Evolutionary conservation across 176 grass and related monocot species (phyloP).

Genomic region (Metroxylon sagu): DNA sequence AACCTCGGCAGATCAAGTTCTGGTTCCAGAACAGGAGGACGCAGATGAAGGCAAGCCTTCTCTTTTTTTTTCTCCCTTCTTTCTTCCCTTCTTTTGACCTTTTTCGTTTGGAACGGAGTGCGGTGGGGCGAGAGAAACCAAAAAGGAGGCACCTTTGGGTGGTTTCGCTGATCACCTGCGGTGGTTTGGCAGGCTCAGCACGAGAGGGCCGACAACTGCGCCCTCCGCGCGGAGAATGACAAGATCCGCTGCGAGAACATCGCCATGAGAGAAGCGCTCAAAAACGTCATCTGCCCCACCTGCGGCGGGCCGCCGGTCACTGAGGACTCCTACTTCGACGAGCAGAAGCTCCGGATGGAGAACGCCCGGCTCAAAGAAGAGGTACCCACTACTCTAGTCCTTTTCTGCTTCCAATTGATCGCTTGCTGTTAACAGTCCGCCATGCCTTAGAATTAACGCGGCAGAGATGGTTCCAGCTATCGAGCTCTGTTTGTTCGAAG

Average conservation of each 20-base stretch:
- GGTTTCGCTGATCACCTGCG: not conserved
- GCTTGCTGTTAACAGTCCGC: too few relatives aligned
- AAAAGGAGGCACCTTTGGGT: constrained; percentile 9
- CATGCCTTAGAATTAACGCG: too few relatives aligned
- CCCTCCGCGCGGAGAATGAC: constrained; percentile 82
- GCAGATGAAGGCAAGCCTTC: constrained; percentile 77
- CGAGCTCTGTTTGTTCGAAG: too few relatives aligned
- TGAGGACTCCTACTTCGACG: constrained; percentile 85
- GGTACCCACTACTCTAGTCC: constrained; percentile 14
- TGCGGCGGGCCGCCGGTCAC: constrained; percentile 63
- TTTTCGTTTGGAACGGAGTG: constrained; percentile 17
- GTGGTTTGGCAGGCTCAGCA: constrained; percentile 52
- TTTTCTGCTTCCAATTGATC: not conserved
- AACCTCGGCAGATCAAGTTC: constrained; percentile 98
- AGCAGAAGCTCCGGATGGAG: constrained; percentile 95
- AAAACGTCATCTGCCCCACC: constrained; percentile 80
- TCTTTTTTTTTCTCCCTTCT: not conserved
- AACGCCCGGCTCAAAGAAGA: constrained; percentile 86
- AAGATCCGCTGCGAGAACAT: constrained; percentile 99
- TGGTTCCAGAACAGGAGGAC: constrained; percentile 99
- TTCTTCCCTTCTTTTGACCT: not conserved
- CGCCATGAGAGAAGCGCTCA: constrained; percentile 82
- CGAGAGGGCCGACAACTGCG: constrained; percentile 86
- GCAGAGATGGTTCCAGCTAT: too few relatives aligned
- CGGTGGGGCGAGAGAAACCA: constrained; percentile 2